phyloP scores from a whole-genome alignment of 176 grass and related monocot genomes.

The Lolium rigidum region DNA sequence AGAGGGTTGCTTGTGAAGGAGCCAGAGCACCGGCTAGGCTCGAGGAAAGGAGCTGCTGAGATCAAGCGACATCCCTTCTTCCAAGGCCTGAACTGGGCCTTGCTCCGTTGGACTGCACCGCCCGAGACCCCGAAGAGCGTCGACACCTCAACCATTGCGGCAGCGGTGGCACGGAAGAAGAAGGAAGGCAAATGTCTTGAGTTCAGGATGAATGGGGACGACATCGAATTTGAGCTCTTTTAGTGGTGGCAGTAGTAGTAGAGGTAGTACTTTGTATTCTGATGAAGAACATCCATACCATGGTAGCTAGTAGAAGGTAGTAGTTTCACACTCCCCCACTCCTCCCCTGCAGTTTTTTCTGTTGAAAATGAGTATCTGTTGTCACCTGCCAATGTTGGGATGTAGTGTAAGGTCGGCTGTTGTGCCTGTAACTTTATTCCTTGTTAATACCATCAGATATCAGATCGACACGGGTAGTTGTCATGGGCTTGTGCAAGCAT shows the following conservation, averaged over 20 bases:
- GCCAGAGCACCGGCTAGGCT: slow-evolving; percentile 78
- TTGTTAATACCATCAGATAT: slow-evolving; percentile 84
- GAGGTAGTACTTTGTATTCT: slow-evolving; percentile 38
- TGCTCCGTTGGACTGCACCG: slow-evolving; percentile 80
- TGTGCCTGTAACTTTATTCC: slow-evolving; percentile 58
- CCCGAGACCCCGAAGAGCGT: slow-evolving; percentile 69
- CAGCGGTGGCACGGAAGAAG: slow-evolving; percentile 58
- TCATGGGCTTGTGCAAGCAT: slow-evolving; percentile 22
- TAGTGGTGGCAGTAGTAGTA: slow-evolving; percentile 47
- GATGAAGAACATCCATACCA: slow-evolving; percentile 44
- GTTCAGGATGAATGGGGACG: slow-evolving; percentile 77
- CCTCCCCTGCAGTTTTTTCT: slow-evolving; percentile 49
- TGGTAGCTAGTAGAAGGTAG: slow-evolving; percentile 41
- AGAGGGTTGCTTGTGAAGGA: slow-evolving; percentile 91
- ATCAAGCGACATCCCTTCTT: slow-evolving; percentile 96
- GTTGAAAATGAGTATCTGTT: slow-evolving; percentile 42
- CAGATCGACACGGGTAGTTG: slow-evolving; percentile 36
- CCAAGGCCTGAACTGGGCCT: slow-evolving; percentile 92
- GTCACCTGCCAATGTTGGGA: slow-evolving; percentile 43
- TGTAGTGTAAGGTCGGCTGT: slow-evolving; percentile 44
- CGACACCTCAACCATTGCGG: slow-evolving; percentile 36
- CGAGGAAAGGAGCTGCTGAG: slow-evolving; percentile 76
- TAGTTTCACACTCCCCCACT: slow-evolving; percentile 32
- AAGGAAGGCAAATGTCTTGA: slow-evolving; percentile 88
- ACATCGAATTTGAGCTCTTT: slow-evolving; percentile 91